Percentiles rank a stretch among this genome's conserved stretches.
Evolutionary conservation across 305 asterid species (phyloP).

Genomic region (Withania somnifera): DNA sequence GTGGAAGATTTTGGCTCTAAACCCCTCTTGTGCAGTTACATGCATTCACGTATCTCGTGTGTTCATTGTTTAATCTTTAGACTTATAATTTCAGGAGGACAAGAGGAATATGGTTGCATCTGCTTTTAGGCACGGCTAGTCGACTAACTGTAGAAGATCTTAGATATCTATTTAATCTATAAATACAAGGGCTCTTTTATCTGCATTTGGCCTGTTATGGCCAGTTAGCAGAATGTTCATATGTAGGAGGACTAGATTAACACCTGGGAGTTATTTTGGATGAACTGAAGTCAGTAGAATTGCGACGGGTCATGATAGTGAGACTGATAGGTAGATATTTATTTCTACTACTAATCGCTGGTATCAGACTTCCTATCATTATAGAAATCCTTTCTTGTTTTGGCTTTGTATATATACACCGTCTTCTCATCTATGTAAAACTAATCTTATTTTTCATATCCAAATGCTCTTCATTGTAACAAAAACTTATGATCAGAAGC

Average conservation of each 20-base stretch:
- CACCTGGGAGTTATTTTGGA: not conserved
- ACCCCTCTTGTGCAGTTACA: not conserved
- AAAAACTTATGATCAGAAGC: no score
- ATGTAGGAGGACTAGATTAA: not conserved
- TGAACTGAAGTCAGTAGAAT: not conserved
- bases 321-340: not conserved
- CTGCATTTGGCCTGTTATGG: not conserved
- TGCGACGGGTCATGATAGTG: not conserved
- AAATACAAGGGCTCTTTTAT: not conserved
- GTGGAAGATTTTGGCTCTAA: not conserved
- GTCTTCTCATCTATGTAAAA: not conserved
- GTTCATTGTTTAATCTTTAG: not conserved
- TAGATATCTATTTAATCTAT: conserved; percentile 45
- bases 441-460: not conserved
- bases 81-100: conserved; percentile 50
- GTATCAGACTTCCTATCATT: not conserved
- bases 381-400: not conserved
- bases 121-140: conserved; percentile 53
- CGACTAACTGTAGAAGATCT: conserved; percentile 82
- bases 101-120: conserved; percentile 98
- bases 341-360: not conserved
- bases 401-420: not conserved
- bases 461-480: no score
- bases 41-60: not conserved
- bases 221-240: conserved; percentile 2